Conservation (phyloP, 148 eudicot genomes). For the Mesembryanthemum crystallinum region DNA sequence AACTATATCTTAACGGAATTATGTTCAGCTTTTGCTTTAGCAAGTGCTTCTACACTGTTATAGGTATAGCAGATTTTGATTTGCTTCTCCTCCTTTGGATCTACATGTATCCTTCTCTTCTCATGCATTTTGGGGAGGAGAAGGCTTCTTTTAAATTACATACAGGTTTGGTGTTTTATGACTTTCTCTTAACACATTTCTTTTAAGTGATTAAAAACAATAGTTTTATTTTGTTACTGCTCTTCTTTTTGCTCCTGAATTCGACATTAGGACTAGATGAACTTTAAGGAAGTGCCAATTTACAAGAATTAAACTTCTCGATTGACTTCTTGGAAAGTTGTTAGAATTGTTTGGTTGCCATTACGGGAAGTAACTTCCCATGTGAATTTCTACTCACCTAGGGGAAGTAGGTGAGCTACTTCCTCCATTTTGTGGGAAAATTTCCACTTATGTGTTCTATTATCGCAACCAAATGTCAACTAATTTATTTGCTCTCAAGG, state of each 20-base stretch:
- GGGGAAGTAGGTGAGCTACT: too few species aligned
- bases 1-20: conserved; percentile 35
- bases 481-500: background rate
- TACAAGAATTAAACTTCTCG: too few species aligned
- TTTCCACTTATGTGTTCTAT: too few species aligned
- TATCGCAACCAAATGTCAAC: too few species aligned
- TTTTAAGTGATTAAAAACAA: background rate
- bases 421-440: too few species aligned
- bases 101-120: background rate
- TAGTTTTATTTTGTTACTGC: background rate
- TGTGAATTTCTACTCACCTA: too few species aligned
- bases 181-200: background rate
- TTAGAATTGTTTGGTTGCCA: too few species aligned
- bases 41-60: background rate
- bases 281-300: too few species aligned
- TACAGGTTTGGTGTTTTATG: background rate
- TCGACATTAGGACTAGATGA: background rate
- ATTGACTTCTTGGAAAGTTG: too few species aligned
- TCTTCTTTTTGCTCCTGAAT: background rate
- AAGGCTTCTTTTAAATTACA: background rate
- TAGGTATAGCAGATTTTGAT: background rate
- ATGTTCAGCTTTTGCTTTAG: conserved; percentile 5
- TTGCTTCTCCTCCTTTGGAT: background rate
- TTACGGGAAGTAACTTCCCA: too few species aligned
- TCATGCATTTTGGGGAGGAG: background rate